These are phyloP conservation scores for Solanum okadae DNA, from an alignment of 257 asterid species.

Conservation along the genomic window DNA sequence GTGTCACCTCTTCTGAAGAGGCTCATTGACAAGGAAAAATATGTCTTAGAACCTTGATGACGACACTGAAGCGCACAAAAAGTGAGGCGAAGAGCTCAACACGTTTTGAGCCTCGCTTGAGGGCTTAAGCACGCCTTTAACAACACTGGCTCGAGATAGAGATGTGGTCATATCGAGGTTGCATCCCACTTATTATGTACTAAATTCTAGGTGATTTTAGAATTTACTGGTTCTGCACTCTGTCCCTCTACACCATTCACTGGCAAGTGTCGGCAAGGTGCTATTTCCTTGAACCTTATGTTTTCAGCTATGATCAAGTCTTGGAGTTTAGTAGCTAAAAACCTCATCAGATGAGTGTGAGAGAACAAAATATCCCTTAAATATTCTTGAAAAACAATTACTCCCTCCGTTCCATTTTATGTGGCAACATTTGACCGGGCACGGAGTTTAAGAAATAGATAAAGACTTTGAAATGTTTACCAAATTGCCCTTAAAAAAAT, in stretches of 20 bases:
- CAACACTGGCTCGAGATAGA: neutral
- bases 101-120: neutral
- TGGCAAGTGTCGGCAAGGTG: neutral
- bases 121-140: neutral
- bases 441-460: no score
- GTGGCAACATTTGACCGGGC: no score
- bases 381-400: neutral
- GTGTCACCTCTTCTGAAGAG: neutral
- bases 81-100: neutral
- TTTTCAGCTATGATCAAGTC: neutral
- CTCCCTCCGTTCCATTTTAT: no score
- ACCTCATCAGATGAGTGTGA: neutral
- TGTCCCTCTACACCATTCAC: neutral
- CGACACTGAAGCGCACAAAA: neutral
- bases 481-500: no score
- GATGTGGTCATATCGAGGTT: neutral
- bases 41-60: no score
- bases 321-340: neutral
- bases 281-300: neutral
- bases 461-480: no score
- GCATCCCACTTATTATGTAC: neutral
- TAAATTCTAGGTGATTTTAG: neutral
- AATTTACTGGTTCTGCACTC: neutral
- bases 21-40: neutral
- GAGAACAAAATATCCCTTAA: neutral